A percentile compares a stretch with the other conserved stretches of the same genome.
Evolutionary conservation across 2,329 filamentous ascomycete species (phyloP).

Genomic region (Sporothrix pseudoabietina): DNA sequence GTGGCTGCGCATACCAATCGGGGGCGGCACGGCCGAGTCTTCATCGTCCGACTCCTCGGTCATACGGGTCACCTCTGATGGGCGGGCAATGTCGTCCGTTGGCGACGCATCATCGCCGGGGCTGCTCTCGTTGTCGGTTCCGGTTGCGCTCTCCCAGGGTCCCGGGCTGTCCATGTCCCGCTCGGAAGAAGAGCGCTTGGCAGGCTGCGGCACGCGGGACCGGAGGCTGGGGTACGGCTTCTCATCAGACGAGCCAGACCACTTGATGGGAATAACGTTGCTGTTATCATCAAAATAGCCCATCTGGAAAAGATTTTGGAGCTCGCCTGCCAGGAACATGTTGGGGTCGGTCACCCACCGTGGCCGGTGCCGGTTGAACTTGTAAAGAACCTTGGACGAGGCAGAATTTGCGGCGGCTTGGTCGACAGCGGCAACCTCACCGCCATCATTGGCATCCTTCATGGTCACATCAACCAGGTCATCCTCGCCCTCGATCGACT

Average conservation of each 20-base stretch:
- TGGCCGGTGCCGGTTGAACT: slow-evolving; percentile 55
- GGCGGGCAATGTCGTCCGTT: not conserved
- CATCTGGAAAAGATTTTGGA: slow-evolving; percentile 76
- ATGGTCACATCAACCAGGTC: slow-evolving; percentile 89
- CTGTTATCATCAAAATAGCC: slow-evolving; percentile 63
- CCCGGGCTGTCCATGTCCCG: slow-evolving; percentile 53
- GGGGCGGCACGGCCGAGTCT: slow-evolving; percentile 29
- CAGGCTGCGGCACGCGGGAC: slow-evolving; percentile 40
- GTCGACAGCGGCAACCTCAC: slow-evolving; percentile 40
- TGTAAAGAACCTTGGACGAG: slow-evolving; percentile 44
- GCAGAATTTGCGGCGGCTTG: slow-evolving; percentile 33
- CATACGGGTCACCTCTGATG: slow-evolving; percentile 30
- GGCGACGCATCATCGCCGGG: slow-evolving; percentile 47
- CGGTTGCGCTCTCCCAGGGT: slow-evolving; percentile 49
- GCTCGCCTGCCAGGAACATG: slow-evolving; percentile 61
- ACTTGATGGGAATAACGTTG: slow-evolving; percentile 69
- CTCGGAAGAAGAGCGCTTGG: slow-evolving; percentile 45
- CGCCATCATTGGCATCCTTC: slow-evolving; percentile 58
- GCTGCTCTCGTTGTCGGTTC: slow-evolving; percentile 51
- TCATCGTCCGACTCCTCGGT: slow-evolving; percentile 45
- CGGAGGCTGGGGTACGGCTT: slow-evolving; percentile 57
- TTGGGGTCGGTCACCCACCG: slow-evolving; percentile 54
- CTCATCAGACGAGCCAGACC: slow-evolving; percentile 62
- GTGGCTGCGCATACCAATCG: slow-evolving; percentile 30
- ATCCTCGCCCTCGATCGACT: slow-evolving; percentile 84